These are phyloP conservation scores for Pontederia crassipes DNA, from an alignment of 176 grass and related monocot genomes.

Conservation along the genomic window DNA sequence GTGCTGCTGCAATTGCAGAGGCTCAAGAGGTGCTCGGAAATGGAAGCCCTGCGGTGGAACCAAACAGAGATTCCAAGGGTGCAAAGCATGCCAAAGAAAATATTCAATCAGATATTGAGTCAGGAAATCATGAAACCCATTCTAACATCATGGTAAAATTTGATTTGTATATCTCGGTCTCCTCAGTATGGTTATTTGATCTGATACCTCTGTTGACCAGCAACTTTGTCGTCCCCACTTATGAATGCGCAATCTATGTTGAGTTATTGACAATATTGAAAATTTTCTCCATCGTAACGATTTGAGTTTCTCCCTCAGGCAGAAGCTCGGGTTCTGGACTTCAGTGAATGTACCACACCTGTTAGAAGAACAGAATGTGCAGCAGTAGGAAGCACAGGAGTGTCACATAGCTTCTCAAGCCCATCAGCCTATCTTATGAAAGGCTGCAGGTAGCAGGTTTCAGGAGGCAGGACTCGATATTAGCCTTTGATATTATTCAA, in stretches of 20 bases:
- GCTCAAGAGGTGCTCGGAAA: constrained; percentile 56
- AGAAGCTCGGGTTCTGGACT: constrained; percentile 64
- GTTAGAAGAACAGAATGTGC: constrained; percentile 31
- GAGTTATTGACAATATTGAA: no score
- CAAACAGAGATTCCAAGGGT: constrained; percentile 13
- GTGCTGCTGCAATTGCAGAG: constrained; percentile 44
- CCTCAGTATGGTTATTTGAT: no score
- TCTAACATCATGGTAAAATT: constrained; percentile 29
- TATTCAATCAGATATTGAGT: constrained; percentile 22
- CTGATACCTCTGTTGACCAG: no score
- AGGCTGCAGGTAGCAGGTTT: constrained; percentile 35
- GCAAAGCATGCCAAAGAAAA: constrained; percentile 40
- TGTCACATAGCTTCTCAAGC: constrained; percentile 34
- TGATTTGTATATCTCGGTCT: no score
- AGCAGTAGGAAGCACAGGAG: constrained; percentile 11
- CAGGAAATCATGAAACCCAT: constrained; percentile 27
- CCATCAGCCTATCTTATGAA: constrained; percentile 44
- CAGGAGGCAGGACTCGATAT: neutral
- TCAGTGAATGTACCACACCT: constrained; percentile 57
- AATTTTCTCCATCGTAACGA: no score
- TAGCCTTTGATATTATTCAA: neutral
- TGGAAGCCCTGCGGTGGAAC: constrained; percentile 9
- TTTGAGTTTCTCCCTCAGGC: constrained; percentile 29
- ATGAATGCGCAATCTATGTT: no score
- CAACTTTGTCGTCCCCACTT: neutral